These are phyloP conservation scores for Yarrowia hollandica DNA, from an alignment of 805 yeast genomes.

Conservation along the genomic window DNA sequence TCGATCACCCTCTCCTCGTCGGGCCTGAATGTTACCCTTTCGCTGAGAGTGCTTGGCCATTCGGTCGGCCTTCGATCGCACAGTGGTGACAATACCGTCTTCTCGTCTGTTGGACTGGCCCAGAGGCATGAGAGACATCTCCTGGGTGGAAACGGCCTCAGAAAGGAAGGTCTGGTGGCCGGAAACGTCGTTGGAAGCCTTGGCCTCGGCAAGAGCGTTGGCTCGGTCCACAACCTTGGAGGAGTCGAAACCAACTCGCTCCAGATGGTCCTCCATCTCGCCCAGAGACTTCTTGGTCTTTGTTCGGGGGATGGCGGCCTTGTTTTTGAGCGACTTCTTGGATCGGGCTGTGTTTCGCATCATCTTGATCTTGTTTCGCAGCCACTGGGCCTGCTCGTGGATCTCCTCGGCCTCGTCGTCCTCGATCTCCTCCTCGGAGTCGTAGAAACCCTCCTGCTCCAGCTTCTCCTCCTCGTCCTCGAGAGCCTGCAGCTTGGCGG, in stretches of 20 bases:
- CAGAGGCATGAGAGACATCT: slow-evolving; percentile 48
- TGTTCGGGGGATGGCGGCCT: slow-evolving; percentile 83
- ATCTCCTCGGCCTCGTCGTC: slow-evolving; percentile 70
- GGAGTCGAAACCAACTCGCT: slow-evolving; percentile 85
- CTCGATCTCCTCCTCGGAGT: slow-evolving; percentile 68
- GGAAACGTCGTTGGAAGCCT: slow-evolving; percentile 44
- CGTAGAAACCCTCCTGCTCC: slow-evolving; percentile 93
- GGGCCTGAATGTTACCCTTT: slow-evolving; percentile 87
- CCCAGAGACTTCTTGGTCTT: slow-evolving; percentile 61
- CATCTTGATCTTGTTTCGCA: slow-evolving; percentile 89
- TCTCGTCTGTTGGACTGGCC: slow-evolving; percentile 71
- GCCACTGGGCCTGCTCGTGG: slow-evolving; percentile 88
- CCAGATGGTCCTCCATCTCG: slow-evolving; percentile 88
- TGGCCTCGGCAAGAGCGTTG: slow-evolving; percentile 38
- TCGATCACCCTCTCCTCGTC: slow-evolving; percentile 96
- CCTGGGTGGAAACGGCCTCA: slow-evolving; percentile 43
- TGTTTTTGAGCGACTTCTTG: slow-evolving; percentile 83
- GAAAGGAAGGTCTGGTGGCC: slow-evolving; percentile 80
- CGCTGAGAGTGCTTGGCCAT: slow-evolving; percentile 87
- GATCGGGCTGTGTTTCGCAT: slow-evolving; percentile 87
- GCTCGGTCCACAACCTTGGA: slow-evolving; percentile 58
- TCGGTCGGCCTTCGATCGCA: slow-evolving; percentile 82
- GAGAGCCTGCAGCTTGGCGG: slow-evolving; percentile 86
- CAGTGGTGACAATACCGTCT: slow-evolving; percentile 81
- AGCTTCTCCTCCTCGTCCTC: slow-evolving; percentile 96